Evolutionary conservation across 106 monocot species (phyloP).

Genomic region (Acorus gramineus): DNA sequence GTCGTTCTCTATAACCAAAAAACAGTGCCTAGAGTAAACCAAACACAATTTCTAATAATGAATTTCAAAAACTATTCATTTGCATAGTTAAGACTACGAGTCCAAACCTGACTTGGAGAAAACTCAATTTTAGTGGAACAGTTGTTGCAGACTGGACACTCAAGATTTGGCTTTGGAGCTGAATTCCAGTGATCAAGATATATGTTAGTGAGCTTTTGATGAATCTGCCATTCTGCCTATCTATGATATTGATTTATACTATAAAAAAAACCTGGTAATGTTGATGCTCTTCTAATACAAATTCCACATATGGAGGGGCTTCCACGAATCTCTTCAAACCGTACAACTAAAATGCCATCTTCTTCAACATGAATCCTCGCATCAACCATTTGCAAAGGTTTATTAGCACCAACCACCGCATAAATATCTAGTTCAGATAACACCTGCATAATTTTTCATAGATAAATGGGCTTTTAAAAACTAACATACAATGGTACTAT

Average conservation of each 20-base stretch:
- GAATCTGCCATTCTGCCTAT: not conserved
- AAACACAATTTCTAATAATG: not conserved
- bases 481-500: not conserved
- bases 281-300: conserved; percentile 47
- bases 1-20: conserved; percentile 39
- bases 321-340: conserved; percentile 44
- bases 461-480: conserved; percentile 1
- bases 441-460: conserved; percentile 30
- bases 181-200: conserved; percentile 6
- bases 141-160: conserved; percentile 38
- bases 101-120: conserved; percentile 51
- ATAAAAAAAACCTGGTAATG: conserved; percentile 18
- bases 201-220: not conserved
- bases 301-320: conserved; percentile 61
- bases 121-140: conserved; percentile 37
- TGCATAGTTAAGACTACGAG: not conserved
- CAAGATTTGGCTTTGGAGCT: conserved; percentile 14
- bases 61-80: not conserved
- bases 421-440: conserved; percentile 67
- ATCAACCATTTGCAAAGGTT: conserved; percentile 55
- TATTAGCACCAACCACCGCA: conserved; percentile 65
- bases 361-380: conserved; percentile 32
- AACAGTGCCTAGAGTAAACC: conserved; percentile 3
- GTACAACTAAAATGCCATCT: conserved; percentile 34
- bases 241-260: no score